A percentile compares a stretch with the other conserved stretches of the same genome.
These are phyloP conservation scores for Diaporthe sp. DNA, from an alignment of 2,329 filamentous ascomycete genomes.

Conservation along the genomic window DNA sequence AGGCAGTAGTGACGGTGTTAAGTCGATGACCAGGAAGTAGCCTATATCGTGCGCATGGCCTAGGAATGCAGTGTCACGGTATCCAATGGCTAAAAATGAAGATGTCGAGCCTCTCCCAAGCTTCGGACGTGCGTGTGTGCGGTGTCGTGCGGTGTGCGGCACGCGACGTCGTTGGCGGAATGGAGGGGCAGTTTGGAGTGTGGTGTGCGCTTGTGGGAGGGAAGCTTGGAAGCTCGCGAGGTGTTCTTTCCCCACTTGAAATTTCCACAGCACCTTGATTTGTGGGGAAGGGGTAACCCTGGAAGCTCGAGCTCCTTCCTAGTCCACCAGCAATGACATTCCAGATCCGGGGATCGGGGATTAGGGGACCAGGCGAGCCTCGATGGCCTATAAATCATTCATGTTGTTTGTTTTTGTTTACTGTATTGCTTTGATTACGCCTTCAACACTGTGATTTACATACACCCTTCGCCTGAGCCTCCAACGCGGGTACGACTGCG, in stretches of 20 bases:
- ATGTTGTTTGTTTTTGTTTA: not conserved
- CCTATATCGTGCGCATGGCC: constrained; percentile 30
- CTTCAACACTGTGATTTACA: not conserved
- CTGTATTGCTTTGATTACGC: not conserved
- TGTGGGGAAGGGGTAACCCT: constrained; percentile 29
- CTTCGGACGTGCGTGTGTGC: constrained; percentile 11
- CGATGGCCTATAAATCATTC: not conserved
- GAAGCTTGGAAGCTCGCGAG: constrained; percentile 30
- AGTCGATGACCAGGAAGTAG: constrained; percentile 14
- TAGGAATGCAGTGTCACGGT: not conserved
- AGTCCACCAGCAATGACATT: not conserved
- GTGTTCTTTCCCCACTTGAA: constrained; percentile 32
- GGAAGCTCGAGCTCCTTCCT: not conserved
- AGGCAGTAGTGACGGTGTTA: not conserved
- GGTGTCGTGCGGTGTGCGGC: not conserved
- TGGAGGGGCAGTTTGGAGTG: constrained; percentile 16
- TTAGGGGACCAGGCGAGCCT: not conserved
- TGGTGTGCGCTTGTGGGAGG: not conserved
- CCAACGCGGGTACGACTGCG: not conserved
- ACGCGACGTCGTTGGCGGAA: constrained; percentile 15
- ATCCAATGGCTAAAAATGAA: not conserved
- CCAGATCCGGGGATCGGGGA: not conserved
- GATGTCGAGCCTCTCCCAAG: not conserved
- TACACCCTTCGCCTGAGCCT: not conserved
- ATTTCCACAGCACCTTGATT: constrained; percentile 26